A percentile compares a stretch with the other conserved stretches of the same genome.
Conservation (phyloP, 129 eudicot genomes). For the Cynara cardunculus region DNA sequence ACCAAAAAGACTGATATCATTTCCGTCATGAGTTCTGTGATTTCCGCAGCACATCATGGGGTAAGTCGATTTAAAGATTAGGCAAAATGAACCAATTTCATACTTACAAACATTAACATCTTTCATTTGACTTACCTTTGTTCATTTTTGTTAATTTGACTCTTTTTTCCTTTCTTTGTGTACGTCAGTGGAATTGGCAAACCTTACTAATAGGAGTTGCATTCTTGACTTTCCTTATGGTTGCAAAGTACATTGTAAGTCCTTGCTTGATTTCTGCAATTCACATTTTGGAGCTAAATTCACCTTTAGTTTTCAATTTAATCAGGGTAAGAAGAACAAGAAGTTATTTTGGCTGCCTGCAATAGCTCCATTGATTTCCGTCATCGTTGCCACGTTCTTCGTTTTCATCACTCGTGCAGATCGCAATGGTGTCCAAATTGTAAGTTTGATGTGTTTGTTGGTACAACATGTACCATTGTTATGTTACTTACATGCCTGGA, state of each 20-base stretch:
- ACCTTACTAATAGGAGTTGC: slow-evolving; percentile 60
- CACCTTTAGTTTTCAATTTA: background rate
- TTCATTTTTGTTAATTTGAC: background rate
- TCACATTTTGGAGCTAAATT: slow-evolving; percentile 11
- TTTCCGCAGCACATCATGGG: slow-evolving; percentile 46
- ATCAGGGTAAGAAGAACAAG: slow-evolving; percentile 60
- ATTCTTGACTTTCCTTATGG: slow-evolving; percentile 60
- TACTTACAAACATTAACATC: background rate
- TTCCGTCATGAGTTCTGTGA: slow-evolving; percentile 68
- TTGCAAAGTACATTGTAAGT: slow-evolving; percentile 69
- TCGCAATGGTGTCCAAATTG: slow-evolving; percentile 54
- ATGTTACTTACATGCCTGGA: background rate
- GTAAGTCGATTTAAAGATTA: slow-evolving; percentile 18
- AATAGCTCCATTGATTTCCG: slow-evolving; percentile 72
- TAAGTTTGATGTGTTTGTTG: slow-evolving; percentile 23
- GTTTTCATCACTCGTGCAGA: slow-evolving; percentile 69
- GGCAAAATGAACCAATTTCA: background rate
- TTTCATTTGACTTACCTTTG: background rate
- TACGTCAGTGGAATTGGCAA: slow-evolving; percentile 80
- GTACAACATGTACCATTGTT: background rate
- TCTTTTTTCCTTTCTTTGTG: background rate
- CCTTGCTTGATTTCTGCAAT: slow-evolving; percentile 11
- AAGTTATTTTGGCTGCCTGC: slow-evolving; percentile 74
- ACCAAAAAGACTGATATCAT: slow-evolving; percentile 67
- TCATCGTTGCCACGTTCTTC: slow-evolving; percentile 56